Evolutionary conservation across 352 stramenopile species (phyloP), one percentile per base, ranked within the genome.

Genomic region (Phytophthora pini): DNA sequence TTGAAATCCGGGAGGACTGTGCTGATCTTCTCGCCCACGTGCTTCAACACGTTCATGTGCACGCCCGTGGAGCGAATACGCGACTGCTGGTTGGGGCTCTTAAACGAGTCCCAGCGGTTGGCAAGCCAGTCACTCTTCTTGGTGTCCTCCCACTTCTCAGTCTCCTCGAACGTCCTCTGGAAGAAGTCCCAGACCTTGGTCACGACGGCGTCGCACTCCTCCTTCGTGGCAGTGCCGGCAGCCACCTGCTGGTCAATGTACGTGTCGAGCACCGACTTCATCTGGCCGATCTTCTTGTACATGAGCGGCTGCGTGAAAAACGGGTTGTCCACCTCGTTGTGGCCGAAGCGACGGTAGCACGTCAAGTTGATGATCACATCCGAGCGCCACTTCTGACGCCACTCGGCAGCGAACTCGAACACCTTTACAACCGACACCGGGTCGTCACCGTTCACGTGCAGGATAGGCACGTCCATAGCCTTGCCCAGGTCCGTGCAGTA

Each of bases 321-420:
- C 36, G 97, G 97, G 68, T 99, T 97, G 82, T 99, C 97, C 48
- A 99, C 87, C 82, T 99, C 97, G 79, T 99, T 99, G 84, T 99
- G 97, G 5, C 97, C 97, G 72, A 98, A 97, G 20, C 94, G 84
- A 68, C 97, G 93, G 83, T 99, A 99, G 74, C 97, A 98, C 56
- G 98, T 93, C 71, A 99, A 82, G 82, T 99, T 98, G 72, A 99
- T 97, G 65, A 99, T 98, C 62, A 98, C 95, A 82, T 99, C 97
- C 34, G 82, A 82, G 45, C 77, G 77, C 79, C 79, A 90, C 63
- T 84, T 75, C 54, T 90, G 81, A 46, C 83, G 81, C 80, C 81
- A 92, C 74, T 96, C 85, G 5, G 82, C 82, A 26, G 88, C 88
- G 27, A 94, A 80, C 75, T 99, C 93, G 62, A 99, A 97, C 48